A percentile compares a stretch with the other conserved stretches of the same genome.
phyloP scores from a whole-genome alignment of 306 rosid genomes.

The Fragaria iinumae region DNA sequence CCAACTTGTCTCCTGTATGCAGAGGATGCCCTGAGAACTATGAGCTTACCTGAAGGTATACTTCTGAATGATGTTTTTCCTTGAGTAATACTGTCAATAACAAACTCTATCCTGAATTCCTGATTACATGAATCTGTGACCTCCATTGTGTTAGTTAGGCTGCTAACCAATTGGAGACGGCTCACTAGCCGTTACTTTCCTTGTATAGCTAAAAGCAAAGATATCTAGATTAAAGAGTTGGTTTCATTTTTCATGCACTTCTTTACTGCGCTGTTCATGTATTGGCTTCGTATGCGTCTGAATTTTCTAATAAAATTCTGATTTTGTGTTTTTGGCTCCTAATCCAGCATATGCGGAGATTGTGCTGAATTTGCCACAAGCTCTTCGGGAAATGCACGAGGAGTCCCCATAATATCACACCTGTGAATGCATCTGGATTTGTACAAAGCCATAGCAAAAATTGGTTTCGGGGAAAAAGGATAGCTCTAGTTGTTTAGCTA shows the following conservation, averaged over 20 bases:
- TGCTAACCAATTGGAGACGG: neutral
- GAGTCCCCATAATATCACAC: slow-evolving; percentile 32
- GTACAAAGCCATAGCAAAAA: slow-evolving; percentile 45
- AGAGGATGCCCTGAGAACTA: slow-evolving; percentile 80
- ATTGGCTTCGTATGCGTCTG: slow-evolving; percentile 4
- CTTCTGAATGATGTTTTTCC: slow-evolving; percentile 7
- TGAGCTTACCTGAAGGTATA: slow-evolving; percentile 88
- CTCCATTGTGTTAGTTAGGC: neutral
- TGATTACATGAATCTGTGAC: neutral
- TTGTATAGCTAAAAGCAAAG: neutral
- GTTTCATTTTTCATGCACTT: slow-evolving; percentile 4
- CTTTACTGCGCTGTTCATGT: neutral
- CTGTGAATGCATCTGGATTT: slow-evolving; percentile 24
- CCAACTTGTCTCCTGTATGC: slow-evolving; percentile 78
- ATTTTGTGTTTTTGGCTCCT: slow-evolving; percentile 17
- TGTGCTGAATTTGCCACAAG: slow-evolving; percentile 74
- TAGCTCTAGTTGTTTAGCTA: slow-evolving; percentile 19
- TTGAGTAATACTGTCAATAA: neutral
- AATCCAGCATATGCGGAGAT: slow-evolving; percentile 88
- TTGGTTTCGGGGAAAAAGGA: slow-evolving; percentile 17
- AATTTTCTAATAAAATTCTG: neutral
- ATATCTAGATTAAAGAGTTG: neutral
- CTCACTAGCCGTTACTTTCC: neutral
- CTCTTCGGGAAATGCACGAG: slow-evolving; percentile 56
- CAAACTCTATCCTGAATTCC: neutral